Percentiles rank a stretch among this genome's conserved stretches.
Evolutionary conservation across 192 early-diverging fungal species (phyloP).

Genomic region (Coemansia sp.): DNA sequence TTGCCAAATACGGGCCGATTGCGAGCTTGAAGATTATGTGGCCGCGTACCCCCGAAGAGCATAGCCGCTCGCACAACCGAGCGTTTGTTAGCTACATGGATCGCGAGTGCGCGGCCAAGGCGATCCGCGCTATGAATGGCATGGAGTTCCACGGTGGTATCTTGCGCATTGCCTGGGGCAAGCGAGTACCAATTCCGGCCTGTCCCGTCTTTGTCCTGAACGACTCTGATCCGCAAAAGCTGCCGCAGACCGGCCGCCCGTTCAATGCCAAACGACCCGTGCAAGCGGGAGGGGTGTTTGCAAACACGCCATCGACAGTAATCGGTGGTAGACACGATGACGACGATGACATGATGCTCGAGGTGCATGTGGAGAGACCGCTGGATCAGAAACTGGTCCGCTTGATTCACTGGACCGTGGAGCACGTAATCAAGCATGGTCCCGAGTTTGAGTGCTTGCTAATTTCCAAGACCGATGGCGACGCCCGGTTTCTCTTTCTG

Average conservation of each 20-base stretch:
- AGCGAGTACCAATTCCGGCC: slow-evolving; percentile 70
- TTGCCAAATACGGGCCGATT: slow-evolving; percentile 82
- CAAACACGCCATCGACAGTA: background rate
- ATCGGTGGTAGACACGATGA: background rate
- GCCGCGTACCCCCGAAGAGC: slow-evolving; percentile 84
- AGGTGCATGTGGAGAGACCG: slow-evolving; percentile 69
- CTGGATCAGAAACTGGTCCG: slow-evolving; percentile 53
- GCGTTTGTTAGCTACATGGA: slow-evolving; percentile 94
- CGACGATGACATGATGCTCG: slow-evolving; percentile 32
- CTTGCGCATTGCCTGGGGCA: slow-evolving; percentile 82
- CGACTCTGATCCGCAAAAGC: background rate
- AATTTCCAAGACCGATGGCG: slow-evolving; percentile 61
- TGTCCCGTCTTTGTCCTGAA: slow-evolving; percentile 62
- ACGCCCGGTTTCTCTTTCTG: slow-evolving; percentile 73
- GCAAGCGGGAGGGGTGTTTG: background rate
- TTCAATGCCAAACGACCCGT: slow-evolving; percentile 30
- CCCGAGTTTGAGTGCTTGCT: slow-evolving; percentile 72
- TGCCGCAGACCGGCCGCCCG: slow-evolving; percentile 22
- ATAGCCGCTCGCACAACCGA: slow-evolving; percentile 72
- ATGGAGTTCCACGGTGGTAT: slow-evolving; percentile 35
- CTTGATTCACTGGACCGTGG: slow-evolving; percentile 83
- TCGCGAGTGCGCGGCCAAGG: slow-evolving; percentile 66
- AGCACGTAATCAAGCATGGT: slow-evolving; percentile 75
- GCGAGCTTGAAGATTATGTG: slow-evolving; percentile 95
- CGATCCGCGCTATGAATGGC: slow-evolving; percentile 75